phyloP scores from a whole-genome alignment of 2,329 filamentous ascomycete species.

The Colletotrichum higginsianum region DNA sequence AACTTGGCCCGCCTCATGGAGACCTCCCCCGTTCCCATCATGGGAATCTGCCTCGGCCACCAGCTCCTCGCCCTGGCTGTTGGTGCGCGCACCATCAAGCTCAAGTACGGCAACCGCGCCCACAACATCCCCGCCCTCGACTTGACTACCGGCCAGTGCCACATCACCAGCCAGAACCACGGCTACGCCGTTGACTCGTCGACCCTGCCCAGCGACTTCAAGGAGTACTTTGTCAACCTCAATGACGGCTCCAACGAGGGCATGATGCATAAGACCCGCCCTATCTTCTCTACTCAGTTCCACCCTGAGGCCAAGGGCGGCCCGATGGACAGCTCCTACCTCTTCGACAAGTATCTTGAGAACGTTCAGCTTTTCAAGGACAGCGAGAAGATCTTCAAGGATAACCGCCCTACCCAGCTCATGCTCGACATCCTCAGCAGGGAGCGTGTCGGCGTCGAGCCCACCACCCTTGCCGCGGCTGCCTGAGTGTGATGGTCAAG shows the following conservation, averaged over 20 bases:
- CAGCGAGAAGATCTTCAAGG: conserved; percentile 82
- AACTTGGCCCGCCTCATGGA: conserved; percentile 93
- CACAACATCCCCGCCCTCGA: conserved; percentile 98
- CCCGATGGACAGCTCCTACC: conserved; percentile 93
- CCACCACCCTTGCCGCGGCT: conserved; percentile 69
- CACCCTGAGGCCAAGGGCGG: conserved; percentile 98
- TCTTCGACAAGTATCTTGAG: conserved; percentile 97
- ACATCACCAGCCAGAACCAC: conserved; percentile 99
- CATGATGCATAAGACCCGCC: conserved; percentile 95
- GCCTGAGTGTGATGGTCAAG: conserved; percentile 51
- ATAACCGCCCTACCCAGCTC: conserved; percentile 89
- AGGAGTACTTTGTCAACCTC: conserved; percentile 98
- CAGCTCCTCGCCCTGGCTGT: conserved; percentile 93
- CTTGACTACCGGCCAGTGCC: conserved; percentile 95
- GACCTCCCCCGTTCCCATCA: conserved; percentile 89
- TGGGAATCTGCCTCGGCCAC: conserved; percentile 98
- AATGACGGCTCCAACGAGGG: conserved; percentile 98
- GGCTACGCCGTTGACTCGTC: conserved; percentile 93
- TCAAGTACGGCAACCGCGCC: conserved; percentile 99
- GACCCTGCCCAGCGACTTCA: conserved; percentile 89
- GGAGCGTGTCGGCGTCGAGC: conserved; percentile 93
- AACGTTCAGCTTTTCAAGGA: conserved; percentile 92
- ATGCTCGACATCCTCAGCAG: conserved; percentile 93
- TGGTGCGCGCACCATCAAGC: conserved; percentile 92
- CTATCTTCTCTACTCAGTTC: conserved; percentile 99